phyloP scores from a whole-genome alignment of 306 rosid genomes.

The Hippophae gyantsensis region DNA sequence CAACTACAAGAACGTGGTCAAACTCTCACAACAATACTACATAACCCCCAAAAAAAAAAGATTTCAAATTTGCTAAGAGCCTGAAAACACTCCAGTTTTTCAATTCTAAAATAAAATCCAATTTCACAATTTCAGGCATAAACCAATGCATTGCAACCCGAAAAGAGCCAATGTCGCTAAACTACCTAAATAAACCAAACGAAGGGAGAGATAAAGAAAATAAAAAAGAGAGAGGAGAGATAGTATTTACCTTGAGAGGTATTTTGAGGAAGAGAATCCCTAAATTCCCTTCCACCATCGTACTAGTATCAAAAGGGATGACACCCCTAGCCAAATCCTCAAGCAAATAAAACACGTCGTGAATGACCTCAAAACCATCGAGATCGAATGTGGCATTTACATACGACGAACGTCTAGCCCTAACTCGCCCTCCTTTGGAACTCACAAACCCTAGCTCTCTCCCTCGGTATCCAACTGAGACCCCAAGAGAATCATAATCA shows the following conservation, averaged over 20 bases:
- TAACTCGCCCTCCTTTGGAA: conserved; percentile 43
- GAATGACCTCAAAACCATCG: conserved; percentile 54
- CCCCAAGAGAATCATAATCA: conserved; percentile 36
- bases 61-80: too few relatives aligned
- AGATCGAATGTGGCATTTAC: conserved; percentile 54
- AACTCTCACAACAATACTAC: too few relatives aligned
- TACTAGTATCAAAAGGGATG: conserved; percentile 62
- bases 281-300: conserved; percentile 49
- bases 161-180: too few relatives aligned
- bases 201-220: background rate
- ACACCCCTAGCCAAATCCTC: conserved; percentile 64
- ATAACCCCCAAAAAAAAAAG: too few relatives aligned
- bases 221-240: background rate
- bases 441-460: conserved; percentile 49
- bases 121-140: too few relatives aligned
- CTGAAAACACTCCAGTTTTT: too few relatives aligned
- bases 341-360: conserved; percentile 64
- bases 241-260: conserved; percentile 54
- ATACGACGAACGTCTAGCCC: conserved; percentile 56
- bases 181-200: background rate
- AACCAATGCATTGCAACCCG: too few relatives aligned
- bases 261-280: conserved; percentile 50
- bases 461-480: conserved; percentile 67
- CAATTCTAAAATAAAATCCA: too few relatives aligned
- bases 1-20: too few relatives aligned